A percentile compares a stretch with the other conserved stretches of the same genome.
Conservation (phyloP, 129 eudicot genomes). For the Logfia minima region DNA sequence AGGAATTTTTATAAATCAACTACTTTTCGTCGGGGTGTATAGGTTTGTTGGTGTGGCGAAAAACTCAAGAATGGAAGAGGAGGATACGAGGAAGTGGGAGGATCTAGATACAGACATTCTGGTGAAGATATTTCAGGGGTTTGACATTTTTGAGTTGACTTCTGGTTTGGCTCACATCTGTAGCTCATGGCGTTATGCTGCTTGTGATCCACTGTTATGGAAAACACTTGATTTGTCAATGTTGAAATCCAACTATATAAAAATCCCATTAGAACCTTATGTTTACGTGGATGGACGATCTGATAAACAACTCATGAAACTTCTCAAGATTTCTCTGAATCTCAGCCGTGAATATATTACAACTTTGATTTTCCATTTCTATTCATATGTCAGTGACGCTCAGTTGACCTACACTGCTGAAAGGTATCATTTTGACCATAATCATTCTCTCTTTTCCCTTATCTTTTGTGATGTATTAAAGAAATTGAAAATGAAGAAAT, state of each 20-base stretch:
- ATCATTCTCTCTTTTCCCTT: not conserved
- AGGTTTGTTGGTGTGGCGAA: conserved; percentile 20
- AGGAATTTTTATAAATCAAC: not conserved
- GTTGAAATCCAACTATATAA: conserved; percentile 57
- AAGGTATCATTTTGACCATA: conserved; percentile 42
- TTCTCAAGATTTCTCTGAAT: conserved; percentile 58
- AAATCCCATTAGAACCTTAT: conserved; percentile 62
- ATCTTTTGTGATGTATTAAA: not conserved
- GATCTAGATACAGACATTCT: conserved; percentile 53
- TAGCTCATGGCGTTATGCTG: conserved; percentile 62
- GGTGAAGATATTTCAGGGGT: conserved; percentile 44
- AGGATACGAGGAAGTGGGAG: conserved; percentile 48
- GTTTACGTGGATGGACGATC: conserved; percentile 71
- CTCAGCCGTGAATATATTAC: conserved; percentile 51
- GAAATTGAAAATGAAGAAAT: not conserved
- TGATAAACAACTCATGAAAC: conserved; percentile 53
- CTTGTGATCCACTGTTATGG: conserved; percentile 70
- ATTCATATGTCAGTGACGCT: conserved; percentile 57
- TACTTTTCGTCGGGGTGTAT: not conserved
- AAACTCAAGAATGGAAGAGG: conserved; percentile 44
- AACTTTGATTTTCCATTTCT: conserved; percentile 61
- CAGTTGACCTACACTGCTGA: conserved; percentile 72
- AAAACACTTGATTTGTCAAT: conserved; percentile 61
- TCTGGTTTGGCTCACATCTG: conserved; percentile 52
- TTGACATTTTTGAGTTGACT: conserved; percentile 48